Conservation (phyloP, 2,329 filamentous ascomycete genomes). For the Ilyonectria sp. region DNA sequence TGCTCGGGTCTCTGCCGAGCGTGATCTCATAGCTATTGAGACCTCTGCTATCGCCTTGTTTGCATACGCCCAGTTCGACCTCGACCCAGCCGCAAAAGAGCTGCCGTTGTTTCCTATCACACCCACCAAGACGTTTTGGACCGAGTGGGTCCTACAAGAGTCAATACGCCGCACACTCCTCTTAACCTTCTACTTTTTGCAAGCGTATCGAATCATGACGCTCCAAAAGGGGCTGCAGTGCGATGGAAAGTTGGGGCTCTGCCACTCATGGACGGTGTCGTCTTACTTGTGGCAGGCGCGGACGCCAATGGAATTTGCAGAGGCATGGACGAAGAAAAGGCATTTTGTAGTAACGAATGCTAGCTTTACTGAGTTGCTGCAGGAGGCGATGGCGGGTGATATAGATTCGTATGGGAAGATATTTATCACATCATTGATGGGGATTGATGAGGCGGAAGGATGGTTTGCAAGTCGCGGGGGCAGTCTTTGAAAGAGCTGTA, state of each 20-base stretch:
- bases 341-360: constrained; percentile 54
- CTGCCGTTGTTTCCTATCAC: constrained; percentile 56
- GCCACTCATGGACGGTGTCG: constrained; percentile 58
- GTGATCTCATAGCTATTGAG: constrained; percentile 52
- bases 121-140: constrained; percentile 63
- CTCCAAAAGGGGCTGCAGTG: constrained; percentile 47
- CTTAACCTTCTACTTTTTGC: constrained; percentile 62
- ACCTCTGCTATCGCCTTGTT: constrained; percentile 52
- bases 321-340: constrained; percentile 55
- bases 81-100: constrained; percentile 28
- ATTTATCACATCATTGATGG: constrained; percentile 50
- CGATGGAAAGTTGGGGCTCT: constrained; percentile 49
- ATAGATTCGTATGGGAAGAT: constrained; percentile 61
- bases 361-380: constrained; percentile 46
- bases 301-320: constrained; percentile 55
- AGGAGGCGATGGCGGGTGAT: constrained; percentile 57
- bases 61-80: constrained; percentile 51
- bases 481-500: constrained; percentile 6
- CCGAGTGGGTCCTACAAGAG: constrained; percentile 67
- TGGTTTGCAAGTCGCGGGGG: constrained; percentile 51
- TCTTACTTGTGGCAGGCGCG: constrained; percentile 56
- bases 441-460: constrained; percentile 52
- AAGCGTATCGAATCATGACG: constrained; percentile 54
- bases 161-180: constrained; percentile 67
- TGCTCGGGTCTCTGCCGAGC: constrained; percentile 56